A percentile compares a stretch with the other conserved stretches of the same genome.
phyloP scores from a whole-genome alignment of 2,329 filamentous ascomycete species.

The Capronia coronata region DNA sequence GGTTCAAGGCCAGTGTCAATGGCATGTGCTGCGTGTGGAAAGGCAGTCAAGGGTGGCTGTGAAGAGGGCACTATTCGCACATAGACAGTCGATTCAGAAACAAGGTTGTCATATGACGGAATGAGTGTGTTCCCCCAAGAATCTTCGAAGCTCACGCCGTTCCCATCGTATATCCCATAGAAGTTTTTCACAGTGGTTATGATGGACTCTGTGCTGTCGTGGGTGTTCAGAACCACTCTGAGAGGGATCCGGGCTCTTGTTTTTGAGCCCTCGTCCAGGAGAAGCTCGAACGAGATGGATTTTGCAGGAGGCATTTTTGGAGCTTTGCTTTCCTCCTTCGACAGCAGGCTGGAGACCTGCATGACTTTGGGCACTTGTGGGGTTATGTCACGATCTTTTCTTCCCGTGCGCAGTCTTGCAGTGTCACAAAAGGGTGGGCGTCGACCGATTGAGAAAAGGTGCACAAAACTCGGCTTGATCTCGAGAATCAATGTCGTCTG shows the following conservation, averaged over 20 bases:
- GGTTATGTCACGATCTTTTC: conserved; percentile 20
- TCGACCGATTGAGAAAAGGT: neutral
- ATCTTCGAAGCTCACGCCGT: conserved; percentile 93
- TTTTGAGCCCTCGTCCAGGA: conserved; percentile 53
- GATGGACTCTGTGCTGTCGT: conserved; percentile 96
- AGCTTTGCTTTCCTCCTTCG: conserved; percentile 22
- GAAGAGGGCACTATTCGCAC: conserved; percentile 69
- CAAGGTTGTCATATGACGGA: conserved; percentile 91
- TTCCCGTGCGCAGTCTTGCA: neutral
- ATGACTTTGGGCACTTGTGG: conserved; percentile 33
- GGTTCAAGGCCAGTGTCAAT: conserved; percentile 48
- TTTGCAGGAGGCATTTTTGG: conserved; percentile 43
- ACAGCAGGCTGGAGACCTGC: conserved; percentile 27
- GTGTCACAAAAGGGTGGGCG: conserved; percentile 1
- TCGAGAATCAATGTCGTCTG: neutral
- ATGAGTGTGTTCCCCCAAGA: conserved; percentile 83
- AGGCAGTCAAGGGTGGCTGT: conserved; percentile 43
- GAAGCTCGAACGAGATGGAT: conserved; percentile 59
- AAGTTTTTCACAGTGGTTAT: conserved; percentile 98
- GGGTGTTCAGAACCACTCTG: conserved; percentile 78
- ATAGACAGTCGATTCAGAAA: conserved; percentile 85
- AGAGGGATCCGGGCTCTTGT: conserved; percentile 57
- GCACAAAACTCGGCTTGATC: neutral
- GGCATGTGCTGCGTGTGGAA: conserved; percentile 41
- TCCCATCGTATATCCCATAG: conserved; percentile 85